Percentiles rank a stretch among this genome's conserved stretches.
Evolutionary conservation across 2,329 filamentous ascomycete species (phyloP).

Genomic region (Chaetomium olivaceum): DNA sequence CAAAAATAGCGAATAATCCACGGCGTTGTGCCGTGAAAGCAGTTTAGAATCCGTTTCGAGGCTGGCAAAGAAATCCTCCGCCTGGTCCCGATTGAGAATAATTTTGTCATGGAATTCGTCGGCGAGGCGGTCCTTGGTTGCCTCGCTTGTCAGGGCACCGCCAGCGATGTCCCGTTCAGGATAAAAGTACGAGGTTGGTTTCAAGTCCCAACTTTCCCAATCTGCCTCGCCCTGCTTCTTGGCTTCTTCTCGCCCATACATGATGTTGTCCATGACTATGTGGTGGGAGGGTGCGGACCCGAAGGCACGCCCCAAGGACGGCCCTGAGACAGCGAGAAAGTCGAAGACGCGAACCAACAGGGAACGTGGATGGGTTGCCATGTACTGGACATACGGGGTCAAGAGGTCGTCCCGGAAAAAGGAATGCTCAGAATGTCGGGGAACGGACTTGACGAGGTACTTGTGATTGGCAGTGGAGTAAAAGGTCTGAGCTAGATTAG

Average conservation of each 20-base stretch:
- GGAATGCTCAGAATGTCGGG: constrained; percentile 66
- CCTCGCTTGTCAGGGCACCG: constrained; percentile 62
- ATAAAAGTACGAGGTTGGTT: constrained; percentile 74
- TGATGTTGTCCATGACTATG: constrained; percentile 76
- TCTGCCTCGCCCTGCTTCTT: constrained; percentile 38
- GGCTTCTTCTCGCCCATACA: constrained; percentile 58
- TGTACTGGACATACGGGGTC: constrained; percentile 64
- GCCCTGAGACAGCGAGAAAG: constrained; percentile 58
- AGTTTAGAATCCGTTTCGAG: constrained; percentile 64
- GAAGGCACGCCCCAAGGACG: constrained; percentile 60
- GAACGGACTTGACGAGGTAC: constrained; percentile 71
- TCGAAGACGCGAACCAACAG: constrained; percentile 72
- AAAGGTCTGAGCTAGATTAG: constrained; percentile 54
- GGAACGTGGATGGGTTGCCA: constrained; percentile 59
- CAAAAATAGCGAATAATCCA: constrained; percentile 75
- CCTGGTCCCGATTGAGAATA: constrained; percentile 54
- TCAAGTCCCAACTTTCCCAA: constrained; percentile 75
- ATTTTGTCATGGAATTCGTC: constrained; percentile 70
- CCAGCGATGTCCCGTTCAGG: constrained; percentile 71
- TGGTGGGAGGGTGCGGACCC: constrained; percentile 67
- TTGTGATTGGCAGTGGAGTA: constrained; percentile 66
- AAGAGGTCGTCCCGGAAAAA: constrained; percentile 69
- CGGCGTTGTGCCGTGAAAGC: constrained; percentile 62
- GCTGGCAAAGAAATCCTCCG: constrained; percentile 55
- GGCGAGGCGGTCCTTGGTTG: constrained; percentile 64